Evolutionary conservation across 176 grass and related monocot genomes (phyloP).

Genomic region (Avena atlantica): DNA sequence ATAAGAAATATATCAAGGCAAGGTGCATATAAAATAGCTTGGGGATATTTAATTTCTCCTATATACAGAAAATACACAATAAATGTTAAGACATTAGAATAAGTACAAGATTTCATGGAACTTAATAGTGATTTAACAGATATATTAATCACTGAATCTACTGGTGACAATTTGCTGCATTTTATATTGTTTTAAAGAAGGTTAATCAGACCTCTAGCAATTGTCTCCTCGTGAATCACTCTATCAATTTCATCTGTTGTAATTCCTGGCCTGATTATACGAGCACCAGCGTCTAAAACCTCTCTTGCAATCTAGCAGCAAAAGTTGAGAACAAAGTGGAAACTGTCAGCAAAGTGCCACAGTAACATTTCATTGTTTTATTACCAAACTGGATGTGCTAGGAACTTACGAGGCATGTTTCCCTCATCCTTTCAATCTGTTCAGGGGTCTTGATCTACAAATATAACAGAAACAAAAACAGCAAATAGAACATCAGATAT

Average conservation of each 20-base stretch:
- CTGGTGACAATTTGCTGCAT: slow-evolving; percentile 19
- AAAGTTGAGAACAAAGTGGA: slow-evolving; percentile 9
- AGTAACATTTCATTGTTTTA: slow-evolving; percentile 15
- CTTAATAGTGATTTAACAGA: not conserved
- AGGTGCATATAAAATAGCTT: slow-evolving; percentile 28
- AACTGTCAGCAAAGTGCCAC: slow-evolving; percentile 15
- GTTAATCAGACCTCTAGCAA: slow-evolving; percentile 72
- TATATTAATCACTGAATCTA: slow-evolving; percentile 26
- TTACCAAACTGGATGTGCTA: not conserved
- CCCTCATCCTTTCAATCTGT: slow-evolving; percentile 95
- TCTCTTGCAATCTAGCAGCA: slow-evolving; percentile 85
- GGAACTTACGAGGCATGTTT: slow-evolving; percentile 90
- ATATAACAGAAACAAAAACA: slow-evolving; percentile 16
- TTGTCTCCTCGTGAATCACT: slow-evolving; percentile 93
- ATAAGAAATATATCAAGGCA: slow-evolving; percentile 28
- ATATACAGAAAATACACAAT: not conserved
- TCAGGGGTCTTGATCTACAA: slow-evolving; percentile 92
- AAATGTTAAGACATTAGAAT: slow-evolving; percentile 1
- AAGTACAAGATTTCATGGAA: not conserved
- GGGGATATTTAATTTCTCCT: slow-evolving; percentile 14
- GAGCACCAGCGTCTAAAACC: slow-evolving; percentile 91
- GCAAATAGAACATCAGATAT: slow-evolving; percentile 36
- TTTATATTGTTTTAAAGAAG: slow-evolving; percentile 33
- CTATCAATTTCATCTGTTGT: slow-evolving; percentile 99
- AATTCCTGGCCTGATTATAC: slow-evolving; percentile 88